Evolutionary conservation across 257 asterid genomes (phyloP).

Genomic region (Capsicum pubescens): DNA sequence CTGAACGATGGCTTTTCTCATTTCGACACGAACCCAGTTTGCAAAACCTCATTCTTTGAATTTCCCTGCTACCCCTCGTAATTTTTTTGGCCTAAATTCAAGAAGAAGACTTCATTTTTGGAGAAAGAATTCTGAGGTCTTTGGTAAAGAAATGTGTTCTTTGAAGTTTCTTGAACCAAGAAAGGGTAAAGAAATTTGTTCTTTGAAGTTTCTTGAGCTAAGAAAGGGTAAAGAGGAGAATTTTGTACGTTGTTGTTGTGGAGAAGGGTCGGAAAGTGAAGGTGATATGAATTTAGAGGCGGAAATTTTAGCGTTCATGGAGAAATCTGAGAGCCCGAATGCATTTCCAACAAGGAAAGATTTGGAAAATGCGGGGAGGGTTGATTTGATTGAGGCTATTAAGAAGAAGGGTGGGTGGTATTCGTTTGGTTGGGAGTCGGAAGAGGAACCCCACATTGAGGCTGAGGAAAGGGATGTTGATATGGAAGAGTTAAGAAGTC

Average conservation of each 20-base stretch:
- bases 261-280: slow-evolving; percentile 45
- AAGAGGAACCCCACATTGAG: slow-evolving; percentile 40
- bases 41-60: slow-evolving; percentile 39
- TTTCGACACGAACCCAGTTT: slow-evolving; percentile 33
- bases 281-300: slow-evolving; percentile 76
- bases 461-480: slow-evolving; percentile 42
- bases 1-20: slow-evolving; percentile 55
- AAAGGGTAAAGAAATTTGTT: slow-evolving; percentile 28
- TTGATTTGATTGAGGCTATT: slow-evolving; percentile 81
- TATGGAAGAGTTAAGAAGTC: slow-evolving; percentile 52
- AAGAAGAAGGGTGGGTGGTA: slow-evolving; percentile 82
- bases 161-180: slow-evolving; percentile 42
- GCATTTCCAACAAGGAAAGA: slow-evolving; percentile 79
- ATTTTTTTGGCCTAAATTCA: slow-evolving; percentile 23
- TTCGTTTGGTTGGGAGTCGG: slow-evolving; percentile 80
- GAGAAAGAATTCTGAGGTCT: slow-evolving; percentile 11
- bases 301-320: slow-evolving; percentile 83
- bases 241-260: slow-evolving; percentile 52
- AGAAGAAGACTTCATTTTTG: slow-evolving; percentile 29
- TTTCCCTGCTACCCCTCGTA: slow-evolving; percentile 33
- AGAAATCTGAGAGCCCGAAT: slow-evolving; percentile 68
- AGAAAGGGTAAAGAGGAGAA: slow-evolving; percentile 25
- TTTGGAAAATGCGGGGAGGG: slow-evolving; percentile 69
- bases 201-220: slow-evolving; percentile 42
- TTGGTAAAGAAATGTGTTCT: slow-evolving; percentile 24